These are phyloP conservation scores for Eleusine coracana DNA, from an alignment of 176 grass and related monocot species.

Conservation along the genomic window DNA sequence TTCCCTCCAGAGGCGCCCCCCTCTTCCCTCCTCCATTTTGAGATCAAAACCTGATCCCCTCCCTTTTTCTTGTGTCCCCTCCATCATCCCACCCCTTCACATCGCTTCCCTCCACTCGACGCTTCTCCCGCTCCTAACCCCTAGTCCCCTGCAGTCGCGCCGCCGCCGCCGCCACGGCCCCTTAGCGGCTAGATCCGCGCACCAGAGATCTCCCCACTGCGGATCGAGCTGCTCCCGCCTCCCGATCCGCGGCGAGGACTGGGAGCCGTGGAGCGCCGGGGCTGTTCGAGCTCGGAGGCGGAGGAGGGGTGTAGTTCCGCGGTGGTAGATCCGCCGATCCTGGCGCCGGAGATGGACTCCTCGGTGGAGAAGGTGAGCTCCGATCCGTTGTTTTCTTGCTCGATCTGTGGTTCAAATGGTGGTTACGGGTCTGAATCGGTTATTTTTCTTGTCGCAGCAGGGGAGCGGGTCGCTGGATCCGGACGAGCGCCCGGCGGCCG, in stretches of 20 bases:
- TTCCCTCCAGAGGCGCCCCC: slow-evolving; percentile 48
- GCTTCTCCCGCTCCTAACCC: slow-evolving; percentile 50
- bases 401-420: neutral
- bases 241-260: slow-evolving; percentile 35
- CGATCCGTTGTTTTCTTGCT: slow-evolving; percentile 21
- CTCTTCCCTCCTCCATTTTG: slow-evolving; percentile 47
- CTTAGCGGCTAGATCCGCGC: neutral
- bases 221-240: slow-evolving; percentile 33
- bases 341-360: slow-evolving; percentile 44
- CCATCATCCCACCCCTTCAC: neutral
- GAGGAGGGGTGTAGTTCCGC: neutral
- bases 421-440: neutral
- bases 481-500: slow-evolving; percentile 42
- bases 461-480: slow-evolving; percentile 54
- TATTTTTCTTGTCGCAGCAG: slow-evolving; percentile 1
- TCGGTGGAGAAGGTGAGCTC: slow-evolving; percentile 54
- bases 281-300: neutral
- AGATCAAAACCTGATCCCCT: slow-evolving; percentile 23
- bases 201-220: slow-evolving; percentile 13
- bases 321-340: slow-evolving; percentile 48
- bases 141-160: neutral
- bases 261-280: neutral
- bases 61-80: slow-evolving; percentile 28
- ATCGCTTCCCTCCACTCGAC: slow-evolving; percentile 30
- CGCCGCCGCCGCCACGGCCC: neutral